Evolutionary conservation across 371 early-diverging fungal genomes (phyloP).

Genomic region (Syncephalis plumigaleata): DNA sequence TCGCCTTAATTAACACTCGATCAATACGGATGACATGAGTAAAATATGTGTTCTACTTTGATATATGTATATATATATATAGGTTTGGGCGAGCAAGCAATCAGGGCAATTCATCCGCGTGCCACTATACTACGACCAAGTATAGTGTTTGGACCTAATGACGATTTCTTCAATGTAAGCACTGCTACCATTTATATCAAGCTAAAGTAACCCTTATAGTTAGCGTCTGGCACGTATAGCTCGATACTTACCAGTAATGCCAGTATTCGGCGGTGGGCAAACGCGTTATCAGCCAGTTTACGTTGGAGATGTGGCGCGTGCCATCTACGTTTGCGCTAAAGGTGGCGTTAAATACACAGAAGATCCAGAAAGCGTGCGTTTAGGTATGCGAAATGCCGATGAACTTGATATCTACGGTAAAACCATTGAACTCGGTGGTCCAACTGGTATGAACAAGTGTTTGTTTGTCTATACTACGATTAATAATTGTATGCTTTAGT

Average conservation of each 20-base stretch:
- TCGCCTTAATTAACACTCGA: background rate
- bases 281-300: conserved; percentile 16
- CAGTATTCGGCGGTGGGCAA: conserved; percentile 13
- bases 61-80: background rate
- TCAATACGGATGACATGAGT: background rate
- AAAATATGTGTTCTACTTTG: too few relatives aligned
- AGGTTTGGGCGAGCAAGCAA: conserved; percentile 12
- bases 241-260: conserved; percentile 11
- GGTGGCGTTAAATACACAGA: too few relatives aligned
- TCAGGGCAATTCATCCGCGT: conserved; percentile 5
- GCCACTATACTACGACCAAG: conserved; percentile 14
- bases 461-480: background rate
- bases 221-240: conserved; percentile 10
- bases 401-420: conserved; percentile 4
- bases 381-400: background rate
- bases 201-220: background rate
- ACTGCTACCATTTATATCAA: background rate
- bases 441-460: conserved; percentile 2
- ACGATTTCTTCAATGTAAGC: conserved; percentile 15
- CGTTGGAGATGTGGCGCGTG: conserved; percentile 14
- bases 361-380: too few relatives aligned
- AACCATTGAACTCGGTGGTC: conserved; percentile 7
- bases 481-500: conserved; percentile 5
- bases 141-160: conserved; percentile 16
- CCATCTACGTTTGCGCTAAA: background rate